A percentile compares a stretch with the other conserved stretches of the same genome.
phyloP scores from a whole-genome alignment of 805 yeast species.

The Phaffomyces antillensis region DNA sequence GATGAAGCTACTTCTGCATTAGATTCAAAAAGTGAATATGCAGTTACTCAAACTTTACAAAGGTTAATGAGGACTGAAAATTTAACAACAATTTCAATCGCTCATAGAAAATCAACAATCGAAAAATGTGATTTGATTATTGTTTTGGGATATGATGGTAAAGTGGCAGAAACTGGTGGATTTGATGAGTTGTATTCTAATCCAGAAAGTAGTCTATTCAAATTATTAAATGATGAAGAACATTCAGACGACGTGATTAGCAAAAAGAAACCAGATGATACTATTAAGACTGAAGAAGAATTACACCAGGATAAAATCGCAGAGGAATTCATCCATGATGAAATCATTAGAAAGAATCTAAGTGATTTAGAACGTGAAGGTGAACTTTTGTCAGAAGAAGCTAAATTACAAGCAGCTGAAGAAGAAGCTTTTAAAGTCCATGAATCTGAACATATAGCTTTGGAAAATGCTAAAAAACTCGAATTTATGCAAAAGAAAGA shows the following conservation, averaged over 20 bases:
- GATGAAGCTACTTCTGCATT: conserved; percentile 92
- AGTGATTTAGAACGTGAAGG: conserved; percentile 13
- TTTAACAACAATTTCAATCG: conserved; percentile 81
- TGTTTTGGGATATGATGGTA: conserved; percentile 76
- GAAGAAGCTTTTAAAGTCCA: conserved; percentile 6
- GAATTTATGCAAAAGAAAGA: neutral
- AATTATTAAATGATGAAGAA: conserved; percentile 30
- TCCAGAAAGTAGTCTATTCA: conserved; percentile 31
- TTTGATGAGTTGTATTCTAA: conserved; percentile 51
- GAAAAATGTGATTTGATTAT: conserved; percentile 77
- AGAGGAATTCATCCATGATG: conserved; percentile 20
- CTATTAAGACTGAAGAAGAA: conserved; percentile 2
- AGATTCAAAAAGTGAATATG: conserved; percentile 64
- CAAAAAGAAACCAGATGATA: conserved; percentile 8
- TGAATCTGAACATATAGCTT: conserved; percentile 1
- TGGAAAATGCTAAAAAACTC: conserved; percentile 3
- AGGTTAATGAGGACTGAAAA: conserved; percentile 50
- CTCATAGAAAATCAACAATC: conserved; percentile 89
- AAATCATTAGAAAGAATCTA: conserved; percentile 16
- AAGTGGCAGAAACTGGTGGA: conserved; percentile 68
- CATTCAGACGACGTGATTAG: conserved; percentile 3
- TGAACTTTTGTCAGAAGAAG: conserved; percentile 5
- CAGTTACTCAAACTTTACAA: conserved; percentile 75
- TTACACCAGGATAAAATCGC: conserved; percentile 5
- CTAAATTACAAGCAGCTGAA: conserved; percentile 6